A percentile compares a stretch with the other conserved stretches of the same genome.
phyloP scores from a whole-genome alignment of 23 red algal genomes.

The Pyropia haitanensis region DNA sequence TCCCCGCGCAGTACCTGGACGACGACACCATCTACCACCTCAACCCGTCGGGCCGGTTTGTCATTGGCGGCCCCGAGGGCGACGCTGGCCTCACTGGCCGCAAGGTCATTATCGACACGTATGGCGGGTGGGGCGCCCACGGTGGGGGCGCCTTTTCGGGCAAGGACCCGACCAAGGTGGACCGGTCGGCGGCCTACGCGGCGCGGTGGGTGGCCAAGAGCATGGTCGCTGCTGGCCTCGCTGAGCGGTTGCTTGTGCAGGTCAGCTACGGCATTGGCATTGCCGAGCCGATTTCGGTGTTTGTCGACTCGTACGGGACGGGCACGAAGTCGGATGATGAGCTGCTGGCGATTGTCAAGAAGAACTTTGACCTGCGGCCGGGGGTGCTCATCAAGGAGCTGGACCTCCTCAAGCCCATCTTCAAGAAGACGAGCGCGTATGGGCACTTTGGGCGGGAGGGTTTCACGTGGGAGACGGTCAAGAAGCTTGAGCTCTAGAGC shows the following conservation, averaged over 20 bases:
- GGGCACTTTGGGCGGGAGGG: slow-evolving; percentile 97
- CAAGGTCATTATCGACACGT: slow-evolving; percentile 99
- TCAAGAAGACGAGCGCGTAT: slow-evolving; percentile 89
- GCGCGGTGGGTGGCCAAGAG: slow-evolving; percentile 97
- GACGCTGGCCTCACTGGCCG: slow-evolving; percentile 97
- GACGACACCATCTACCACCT: slow-evolving; percentile 82
- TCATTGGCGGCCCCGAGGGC: slow-evolving; percentile 94
- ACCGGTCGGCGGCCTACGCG: slow-evolving; percentile 92
- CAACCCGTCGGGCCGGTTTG: slow-evolving; percentile 93
- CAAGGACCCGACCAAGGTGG: slow-evolving; percentile 99
- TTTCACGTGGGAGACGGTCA: slow-evolving; percentile 98
- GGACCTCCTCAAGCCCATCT: slow-evolving; percentile 91
- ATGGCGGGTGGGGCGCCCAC: slow-evolving; percentile 99
- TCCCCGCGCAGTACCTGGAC: slow-evolving; percentile 84
- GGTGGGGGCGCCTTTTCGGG: slow-evolving; percentile 99
- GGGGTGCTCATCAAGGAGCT: slow-evolving; percentile 89
- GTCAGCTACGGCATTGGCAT: slow-evolving; percentile 96
- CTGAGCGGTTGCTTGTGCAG: slow-evolving; percentile 87
- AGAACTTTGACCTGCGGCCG: slow-evolving; percentile 98
- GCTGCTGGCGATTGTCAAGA: slow-evolving; percentile 90
- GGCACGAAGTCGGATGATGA: slow-evolving; percentile 80
- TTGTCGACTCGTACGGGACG: slow-evolving; percentile 96
- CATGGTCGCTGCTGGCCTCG: slow-evolving; percentile 87
- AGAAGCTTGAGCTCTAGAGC: slow-evolving; percentile 65
- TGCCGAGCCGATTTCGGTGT: slow-evolving; percentile 88